Evolutionary conservation across 371 early-diverging fungal genomes (phyloP), one percentile per base, ranked within the genome.

Genomic region (Syncephalastrum monosporum): DNA sequence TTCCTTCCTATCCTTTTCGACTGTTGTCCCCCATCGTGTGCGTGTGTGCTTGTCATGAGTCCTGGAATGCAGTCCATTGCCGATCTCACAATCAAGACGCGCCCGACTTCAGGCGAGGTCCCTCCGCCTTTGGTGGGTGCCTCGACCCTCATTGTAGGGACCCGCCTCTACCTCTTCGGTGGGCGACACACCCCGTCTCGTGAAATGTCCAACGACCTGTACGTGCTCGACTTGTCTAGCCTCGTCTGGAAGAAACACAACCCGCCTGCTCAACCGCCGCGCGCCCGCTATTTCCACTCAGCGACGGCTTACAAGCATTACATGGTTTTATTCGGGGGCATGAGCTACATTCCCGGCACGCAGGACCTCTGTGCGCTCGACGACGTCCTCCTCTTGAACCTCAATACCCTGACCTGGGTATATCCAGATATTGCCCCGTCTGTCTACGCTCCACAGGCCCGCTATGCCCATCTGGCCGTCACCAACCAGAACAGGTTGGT

Each of bases 91-190:
- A 85, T 89, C 19, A 82, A 84, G 60, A 83, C 81, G 25, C 77
- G 77, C 45, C 75, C 81, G 60, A 91, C 91, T 46, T 81, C 79
- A 1, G 79, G 79, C 15, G 72, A 75, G 25, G 65, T 73, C 21
- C 91, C 91, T 5, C 91, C 91, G 7, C 86, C 90, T 3, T 65
- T 88, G 13, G 86, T 88, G 19, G 91, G 91, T 19, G 83, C 86
- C 16, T 82, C 91, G 0, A 75, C 79, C 7, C 80, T 84, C 29
- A 79, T 87, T 15, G 75, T 82, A 29, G 74, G 73, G 27, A 81
- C 83, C 43, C 60, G 61, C 1, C 59, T 87, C 2, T 90, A 86
- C 60, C 80, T 88, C 16, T 89, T 90, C 71, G 91, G 89, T 48
- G 91, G 91, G 15, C 78, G 90, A 16, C 70, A 85, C 4, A 80